Conservation (phyloP, 192 early-diverging fungal species). For the Geranomyces michiganensis region DNA sequence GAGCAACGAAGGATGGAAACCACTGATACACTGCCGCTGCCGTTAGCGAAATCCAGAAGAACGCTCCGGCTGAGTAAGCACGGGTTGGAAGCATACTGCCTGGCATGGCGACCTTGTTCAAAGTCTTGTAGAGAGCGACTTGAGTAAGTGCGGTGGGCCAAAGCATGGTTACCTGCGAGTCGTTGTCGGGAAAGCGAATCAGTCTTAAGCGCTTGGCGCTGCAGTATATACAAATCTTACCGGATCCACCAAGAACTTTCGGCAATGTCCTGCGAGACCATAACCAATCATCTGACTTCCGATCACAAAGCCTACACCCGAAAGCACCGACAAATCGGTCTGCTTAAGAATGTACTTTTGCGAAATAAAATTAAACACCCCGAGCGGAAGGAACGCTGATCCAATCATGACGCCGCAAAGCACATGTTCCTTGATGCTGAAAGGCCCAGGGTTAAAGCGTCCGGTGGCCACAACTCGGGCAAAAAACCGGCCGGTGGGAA, state of each 20-base stretch:
- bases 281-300: constrained; percentile 72
- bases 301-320: constrained; percentile 52
- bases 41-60: constrained; percentile 60
- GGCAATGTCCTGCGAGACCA: constrained; percentile 71
- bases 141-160: constrained; percentile 82
- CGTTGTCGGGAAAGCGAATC: constrained; percentile 51
- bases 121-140: constrained; percentile 77
- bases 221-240: too few relatives aligned
- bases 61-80: constrained; percentile 27
- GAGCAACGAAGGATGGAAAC: constrained; percentile 50
- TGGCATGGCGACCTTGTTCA: constrained; percentile 56
- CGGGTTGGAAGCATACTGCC: neutral
- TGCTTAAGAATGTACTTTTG: constrained; percentile 22
- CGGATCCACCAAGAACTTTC: constrained; percentile 84
- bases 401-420: constrained; percentile 77
- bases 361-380: constrained; percentile 20
- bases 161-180: constrained; percentile 65
- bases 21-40: constrained; percentile 53
- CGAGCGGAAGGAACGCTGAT: constrained; percentile 22
- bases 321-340: constrained; percentile 27
- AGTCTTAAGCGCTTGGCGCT: too few relatives aligned
- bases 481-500: constrained; percentile 71
- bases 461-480: constrained; percentile 63
- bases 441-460: constrained; percentile 80
- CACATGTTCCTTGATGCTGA: constrained; percentile 88